Evolutionary conservation across 2,329 filamentous ascomycete genomes (phyloP).

Genomic region (Amauroascus verrucosus): DNA sequence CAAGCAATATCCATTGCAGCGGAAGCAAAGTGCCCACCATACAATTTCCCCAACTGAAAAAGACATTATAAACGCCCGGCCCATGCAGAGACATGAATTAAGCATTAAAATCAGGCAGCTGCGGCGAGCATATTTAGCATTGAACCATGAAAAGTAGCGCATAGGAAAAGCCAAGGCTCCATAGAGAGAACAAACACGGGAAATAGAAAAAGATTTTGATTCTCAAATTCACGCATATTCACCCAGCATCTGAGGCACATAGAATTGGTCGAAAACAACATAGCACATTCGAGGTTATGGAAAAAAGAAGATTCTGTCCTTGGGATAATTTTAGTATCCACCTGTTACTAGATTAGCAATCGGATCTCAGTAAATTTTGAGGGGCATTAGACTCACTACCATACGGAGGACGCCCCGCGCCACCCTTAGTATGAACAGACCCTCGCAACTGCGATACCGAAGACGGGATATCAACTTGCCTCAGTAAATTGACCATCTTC

Average conservation of each 20-base stretch:
- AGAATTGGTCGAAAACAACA: background rate
- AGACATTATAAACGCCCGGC: slow-evolving; percentile 1
- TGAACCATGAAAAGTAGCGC: background rate
- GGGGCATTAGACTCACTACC: slow-evolving; percentile 23
- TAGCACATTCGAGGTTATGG: background rate
- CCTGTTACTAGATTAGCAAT: background rate
- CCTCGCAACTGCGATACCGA: slow-evolving; percentile 31
- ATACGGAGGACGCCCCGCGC: slow-evolving; percentile 24
- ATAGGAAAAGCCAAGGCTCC: background rate
- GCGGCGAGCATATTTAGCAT: background rate
- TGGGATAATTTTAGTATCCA: slow-evolving; percentile 1
- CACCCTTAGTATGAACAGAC: slow-evolving; percentile 26
- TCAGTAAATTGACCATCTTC: slow-evolving; percentile 63
- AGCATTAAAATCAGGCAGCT: background rate
- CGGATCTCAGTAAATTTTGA: background rate
- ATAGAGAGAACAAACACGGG: background rate
- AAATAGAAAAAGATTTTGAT: background rate
- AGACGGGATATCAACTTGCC: slow-evolving; percentile 56
- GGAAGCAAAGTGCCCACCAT: background rate
- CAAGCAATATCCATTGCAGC: background rate
- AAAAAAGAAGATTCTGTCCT: background rate
- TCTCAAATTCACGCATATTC: slow-evolving; percentile 1
- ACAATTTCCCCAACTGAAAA: background rate
- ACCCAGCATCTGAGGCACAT: background rate
- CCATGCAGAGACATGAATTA: background rate